Percentiles rank a stretch among this genome's conserved stretches.
Conservation (phyloP, 306 rosid species). For the Rosa chinensis region DNA sequence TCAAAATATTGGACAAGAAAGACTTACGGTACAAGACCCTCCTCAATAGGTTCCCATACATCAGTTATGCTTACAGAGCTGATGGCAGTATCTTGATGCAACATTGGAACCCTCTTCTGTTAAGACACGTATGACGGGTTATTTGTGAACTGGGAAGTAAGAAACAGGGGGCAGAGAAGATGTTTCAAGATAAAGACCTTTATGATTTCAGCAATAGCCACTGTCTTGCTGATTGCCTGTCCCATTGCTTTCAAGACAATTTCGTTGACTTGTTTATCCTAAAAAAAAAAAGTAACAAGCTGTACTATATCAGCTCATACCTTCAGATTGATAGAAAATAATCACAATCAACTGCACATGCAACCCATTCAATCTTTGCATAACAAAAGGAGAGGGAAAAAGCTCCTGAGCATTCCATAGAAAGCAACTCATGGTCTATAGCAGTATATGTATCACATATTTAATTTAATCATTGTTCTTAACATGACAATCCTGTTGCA, state of each 20-base stretch:
- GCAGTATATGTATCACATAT: background rate
- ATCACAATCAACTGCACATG: background rate
- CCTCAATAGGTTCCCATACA: conserved; percentile 98
- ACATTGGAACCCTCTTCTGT: conserved; percentile 72
- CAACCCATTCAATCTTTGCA: background rate
- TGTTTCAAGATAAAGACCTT: conserved; percentile 51
- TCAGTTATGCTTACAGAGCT: conserved; percentile 96
- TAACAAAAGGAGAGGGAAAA: background rate
- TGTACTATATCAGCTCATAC: background rate
- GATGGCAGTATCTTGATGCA: conserved; percentile 85
- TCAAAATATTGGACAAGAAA: background rate
- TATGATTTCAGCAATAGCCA: conserved; percentile 86
- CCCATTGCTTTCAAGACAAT: conserved; percentile 99
- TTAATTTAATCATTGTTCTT: background rate
- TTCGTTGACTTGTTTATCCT: conserved; percentile 84
- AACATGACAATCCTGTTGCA: background rate
- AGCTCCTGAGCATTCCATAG: background rate
- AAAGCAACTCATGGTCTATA: background rate
- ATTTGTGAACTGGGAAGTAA: conserved; percentile 1
- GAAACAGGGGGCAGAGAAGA: background rate
- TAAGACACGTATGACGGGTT: conserved; percentile 16
- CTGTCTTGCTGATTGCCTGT: conserved; percentile 98
- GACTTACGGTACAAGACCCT: conserved; percentile 97
- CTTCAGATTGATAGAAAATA: background rate
- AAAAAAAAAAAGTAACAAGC: conserved; percentile 31